phyloP scores from a whole-genome alignment of 1,284 basidiomycete genomes.

The Afroboletus lepidellus region DNA sequence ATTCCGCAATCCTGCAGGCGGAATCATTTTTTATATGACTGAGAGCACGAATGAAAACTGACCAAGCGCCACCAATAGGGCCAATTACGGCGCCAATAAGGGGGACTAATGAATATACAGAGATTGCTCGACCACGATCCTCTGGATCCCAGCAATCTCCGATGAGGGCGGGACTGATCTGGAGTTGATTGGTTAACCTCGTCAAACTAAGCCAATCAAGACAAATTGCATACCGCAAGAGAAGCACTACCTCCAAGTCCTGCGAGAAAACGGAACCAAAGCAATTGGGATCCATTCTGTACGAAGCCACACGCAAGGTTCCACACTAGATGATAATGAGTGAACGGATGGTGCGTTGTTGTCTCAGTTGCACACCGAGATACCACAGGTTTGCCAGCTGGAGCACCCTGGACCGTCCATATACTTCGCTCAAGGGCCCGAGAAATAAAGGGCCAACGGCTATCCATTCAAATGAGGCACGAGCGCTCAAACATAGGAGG shows the following conservation, averaged over 20 bases:
- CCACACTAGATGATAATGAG: constrained; percentile 45
- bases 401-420: constrained; percentile 45
- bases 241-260: constrained; percentile 67
- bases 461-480: constrained; percentile 25
- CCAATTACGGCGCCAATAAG: constrained; percentile 63
- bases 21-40: neutral
- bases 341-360: constrained; percentile 7
- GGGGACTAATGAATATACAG: constrained; percentile 64
- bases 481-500: neutral
- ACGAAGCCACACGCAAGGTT: constrained; percentile 69
- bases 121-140: constrained; percentile 65
- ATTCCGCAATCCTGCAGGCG: constrained; percentile 48
- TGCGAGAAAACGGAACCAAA: constrained; percentile 64
- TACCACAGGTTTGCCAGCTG: constrained; percentile 60
- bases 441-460: constrained; percentile 53
- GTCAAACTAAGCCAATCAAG: neutral
- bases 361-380: constrained; percentile 39
- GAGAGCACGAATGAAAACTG: constrained; percentile 5
- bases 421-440: constrained; percentile 57
- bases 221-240: constrained; percentile 44
- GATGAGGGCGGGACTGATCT: constrained; percentile 68
- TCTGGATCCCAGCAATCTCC: constrained; percentile 69
- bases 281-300: constrained; percentile 52
- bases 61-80: constrained; percentile 63
- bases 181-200: neutral